Percentiles rank a stretch among this genome's conserved stretches.
Conservation (phyloP, 768 basidiomycete genomes). For the Mycena chlorophos region DNA sequence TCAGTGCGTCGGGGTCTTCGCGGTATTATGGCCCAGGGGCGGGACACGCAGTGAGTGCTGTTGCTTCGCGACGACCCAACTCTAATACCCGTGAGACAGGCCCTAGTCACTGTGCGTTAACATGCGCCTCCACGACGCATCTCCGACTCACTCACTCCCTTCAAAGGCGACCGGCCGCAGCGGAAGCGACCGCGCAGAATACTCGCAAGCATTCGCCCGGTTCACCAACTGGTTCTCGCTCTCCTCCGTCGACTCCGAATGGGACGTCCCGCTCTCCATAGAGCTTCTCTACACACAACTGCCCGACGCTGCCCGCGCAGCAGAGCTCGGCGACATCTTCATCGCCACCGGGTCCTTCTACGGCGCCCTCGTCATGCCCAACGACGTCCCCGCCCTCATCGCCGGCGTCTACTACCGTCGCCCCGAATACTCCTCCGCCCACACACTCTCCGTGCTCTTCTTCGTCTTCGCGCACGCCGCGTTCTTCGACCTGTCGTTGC, state of each 20-base stretch:
- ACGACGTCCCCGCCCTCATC: constrained; percentile 22
- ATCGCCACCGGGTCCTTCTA: constrained; percentile 42
- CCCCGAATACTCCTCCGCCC: constrained; percentile 22
- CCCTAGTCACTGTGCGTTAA: constrained; percentile 35
- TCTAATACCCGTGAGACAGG: too few species aligned
- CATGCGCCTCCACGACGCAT: too few species aligned
- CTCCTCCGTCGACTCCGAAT: constrained; percentile 16
- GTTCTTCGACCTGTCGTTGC: constrained; percentile 37
- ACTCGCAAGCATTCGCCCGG: constrained; percentile 27
- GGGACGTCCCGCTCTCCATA: constrained; percentile 22
- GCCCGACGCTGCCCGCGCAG: constrained; percentile 39
- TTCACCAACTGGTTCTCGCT: constrained; percentile 30
- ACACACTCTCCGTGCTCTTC: constrained; percentile 30
- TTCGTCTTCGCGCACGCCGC: constrained; percentile 37
- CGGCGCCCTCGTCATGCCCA: constrained; percentile 43
- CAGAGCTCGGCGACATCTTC: constrained; percentile 46
- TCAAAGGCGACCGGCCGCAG: too few species aligned
- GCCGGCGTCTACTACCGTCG: not conserved
- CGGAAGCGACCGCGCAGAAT: constrained; percentile 17
- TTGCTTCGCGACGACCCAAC: too few species aligned
- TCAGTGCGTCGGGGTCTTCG: constrained; percentile 43
- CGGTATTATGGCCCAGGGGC: constrained; percentile 49
- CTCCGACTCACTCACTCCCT: not conserved
- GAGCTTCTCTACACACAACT: constrained; percentile 28
- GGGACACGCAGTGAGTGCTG: constrained; percentile 44